phyloP scores from a whole-genome alignment of 2,329 filamentous ascomycete species.

The Aspergillus fumigatus region DNA sequence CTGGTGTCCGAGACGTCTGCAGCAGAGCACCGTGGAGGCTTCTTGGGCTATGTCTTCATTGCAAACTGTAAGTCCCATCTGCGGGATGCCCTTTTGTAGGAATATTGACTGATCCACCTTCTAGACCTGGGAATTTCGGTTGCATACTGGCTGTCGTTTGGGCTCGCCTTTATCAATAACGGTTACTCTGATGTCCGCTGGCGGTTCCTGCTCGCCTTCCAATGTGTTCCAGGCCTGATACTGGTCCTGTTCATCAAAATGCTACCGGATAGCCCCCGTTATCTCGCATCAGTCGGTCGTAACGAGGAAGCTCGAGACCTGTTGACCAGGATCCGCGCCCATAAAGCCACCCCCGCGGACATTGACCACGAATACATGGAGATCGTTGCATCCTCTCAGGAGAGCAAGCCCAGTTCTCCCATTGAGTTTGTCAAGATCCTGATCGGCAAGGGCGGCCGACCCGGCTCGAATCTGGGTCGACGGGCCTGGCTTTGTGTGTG shows the following conservation, averaged over 20 bases:
- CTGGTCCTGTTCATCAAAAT: slow-evolving; percentile 26
- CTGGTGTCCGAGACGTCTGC: slow-evolving; percentile 47
- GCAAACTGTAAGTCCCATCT: slow-evolving; percentile 40
- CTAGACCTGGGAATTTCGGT: slow-evolving; percentile 45
- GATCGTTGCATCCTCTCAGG: slow-evolving; percentile 29
- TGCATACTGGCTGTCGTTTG: slow-evolving; percentile 36
- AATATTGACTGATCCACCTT: slow-evolving; percentile 1
- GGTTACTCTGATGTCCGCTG: slow-evolving; percentile 32
- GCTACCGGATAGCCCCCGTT: slow-evolving; percentile 31
- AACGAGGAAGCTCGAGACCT: slow-evolving; percentile 47
- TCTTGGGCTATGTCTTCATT: slow-evolving; percentile 48
- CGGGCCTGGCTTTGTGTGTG: slow-evolving; percentile 43
- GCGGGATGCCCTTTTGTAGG: neutral
- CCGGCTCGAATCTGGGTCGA: slow-evolving; percentile 31
- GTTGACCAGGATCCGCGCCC: slow-evolving; percentile 35
- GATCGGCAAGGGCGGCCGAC: slow-evolving; percentile 27
- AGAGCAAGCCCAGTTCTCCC: slow-evolving; percentile 32
- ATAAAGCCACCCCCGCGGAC: slow-evolving; percentile 16
- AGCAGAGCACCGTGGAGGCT: slow-evolving; percentile 45
- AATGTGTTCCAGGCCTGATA: slow-evolving; percentile 29
- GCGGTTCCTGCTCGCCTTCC: slow-evolving; percentile 33
- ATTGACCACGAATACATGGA: slow-evolving; percentile 34
- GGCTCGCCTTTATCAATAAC: slow-evolving; percentile 30
- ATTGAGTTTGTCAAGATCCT: slow-evolving; percentile 37
- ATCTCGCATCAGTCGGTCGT: slow-evolving; percentile 29